Conservation (phyloP, 1,139 yeast genomes). For the Yamadazyma sp. region DNA sequence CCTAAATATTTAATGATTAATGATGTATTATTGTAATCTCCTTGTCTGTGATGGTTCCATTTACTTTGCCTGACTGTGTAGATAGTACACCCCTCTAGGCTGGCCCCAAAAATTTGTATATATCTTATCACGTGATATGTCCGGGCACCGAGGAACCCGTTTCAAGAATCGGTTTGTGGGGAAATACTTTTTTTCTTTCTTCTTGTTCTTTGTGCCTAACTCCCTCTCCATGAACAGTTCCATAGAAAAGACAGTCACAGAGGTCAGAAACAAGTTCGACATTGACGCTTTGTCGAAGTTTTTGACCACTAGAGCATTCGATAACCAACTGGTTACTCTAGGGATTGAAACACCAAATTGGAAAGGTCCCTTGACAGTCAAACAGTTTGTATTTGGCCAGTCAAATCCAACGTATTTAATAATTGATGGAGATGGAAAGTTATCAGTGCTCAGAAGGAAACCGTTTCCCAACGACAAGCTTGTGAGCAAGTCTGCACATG, state of each 20-base stretch:
- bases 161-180: neutral
- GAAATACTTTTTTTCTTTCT: neutral
- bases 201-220: neutral
- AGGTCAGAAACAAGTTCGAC: constrained; percentile 41
- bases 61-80: too few species aligned
- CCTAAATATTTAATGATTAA: constrained; percentile 30
- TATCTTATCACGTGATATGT: neutral
- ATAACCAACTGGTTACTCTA: constrained; percentile 14
- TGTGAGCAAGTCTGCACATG: constrained; percentile 62
- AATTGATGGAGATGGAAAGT: constrained; percentile 37
- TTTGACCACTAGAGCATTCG: constrained; percentile 16
- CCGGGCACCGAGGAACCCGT: neutral
- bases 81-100: too few species aligned
- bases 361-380: constrained; percentile 26
- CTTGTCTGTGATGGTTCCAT: too few species aligned
- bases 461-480: constrained; percentile 57
- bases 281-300: constrained; percentile 28
- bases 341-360: constrained; percentile 21
- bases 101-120: too few species aligned
- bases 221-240: constrained; percentile 13
- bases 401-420: constrained; percentile 65
- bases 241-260: constrained; percentile 21
- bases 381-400: constrained; percentile 66
- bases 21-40: neutral
- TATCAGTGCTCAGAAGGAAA: constrained; percentile 58